These are phyloP conservation scores for Fusarium begoniae DNA, from an alignment of 2,329 filamentous ascomycete genomes.

Conservation along the genomic window DNA sequence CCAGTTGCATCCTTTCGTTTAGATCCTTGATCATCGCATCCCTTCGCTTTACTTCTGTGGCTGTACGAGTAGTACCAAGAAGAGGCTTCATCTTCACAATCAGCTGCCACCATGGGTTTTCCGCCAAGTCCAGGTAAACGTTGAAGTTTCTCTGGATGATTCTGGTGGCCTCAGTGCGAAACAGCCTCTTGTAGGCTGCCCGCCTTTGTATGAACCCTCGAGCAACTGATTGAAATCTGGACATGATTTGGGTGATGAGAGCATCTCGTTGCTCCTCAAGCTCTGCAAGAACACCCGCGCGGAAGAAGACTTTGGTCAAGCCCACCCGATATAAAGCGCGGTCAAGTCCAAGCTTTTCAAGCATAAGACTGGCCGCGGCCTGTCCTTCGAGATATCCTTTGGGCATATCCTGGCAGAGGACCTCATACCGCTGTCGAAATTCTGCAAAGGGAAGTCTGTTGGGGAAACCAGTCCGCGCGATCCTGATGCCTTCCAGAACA, in stretches of 20 bases:
- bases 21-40: slow-evolving; percentile 93
- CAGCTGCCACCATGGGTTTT: slow-evolving; percentile 97
- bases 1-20: slow-evolving; percentile 82
- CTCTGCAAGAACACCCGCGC: slow-evolving; percentile 93
- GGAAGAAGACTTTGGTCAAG: slow-evolving; percentile 97
- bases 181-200: slow-evolving; percentile 90
- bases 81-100: slow-evolving; percentile 95
- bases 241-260: slow-evolving; percentile 93
- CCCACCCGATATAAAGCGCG: slow-evolving; percentile 89
- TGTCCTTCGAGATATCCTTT: slow-evolving; percentile 93
- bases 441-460: slow-evolving; percentile 92
- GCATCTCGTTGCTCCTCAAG: slow-evolving; percentile 95
- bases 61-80: slow-evolving; percentile 89
- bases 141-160: slow-evolving; percentile 97
- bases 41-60: slow-evolving; percentile 91
- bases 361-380: slow-evolving; percentile 82
- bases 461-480: slow-evolving; percentile 95
- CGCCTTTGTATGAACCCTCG: slow-evolving; percentile 89
- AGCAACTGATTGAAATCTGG: slow-evolving; percentile 89
- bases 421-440: slow-evolving; percentile 95
- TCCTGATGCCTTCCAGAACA: slow-evolving; percentile 98
- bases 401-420: slow-evolving; percentile 87
- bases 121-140: slow-evolving; percentile 87
- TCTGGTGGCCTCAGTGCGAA: slow-evolving; percentile 90
- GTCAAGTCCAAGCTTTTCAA: slow-evolving; percentile 89